A percentile compares a stretch with the other conserved stretches of the same genome.
These are phyloP conservation scores for Kurtzmaniella quercitrusa DNA, from an alignment of 1,139 yeast species.

Conservation along the genomic window DNA sequence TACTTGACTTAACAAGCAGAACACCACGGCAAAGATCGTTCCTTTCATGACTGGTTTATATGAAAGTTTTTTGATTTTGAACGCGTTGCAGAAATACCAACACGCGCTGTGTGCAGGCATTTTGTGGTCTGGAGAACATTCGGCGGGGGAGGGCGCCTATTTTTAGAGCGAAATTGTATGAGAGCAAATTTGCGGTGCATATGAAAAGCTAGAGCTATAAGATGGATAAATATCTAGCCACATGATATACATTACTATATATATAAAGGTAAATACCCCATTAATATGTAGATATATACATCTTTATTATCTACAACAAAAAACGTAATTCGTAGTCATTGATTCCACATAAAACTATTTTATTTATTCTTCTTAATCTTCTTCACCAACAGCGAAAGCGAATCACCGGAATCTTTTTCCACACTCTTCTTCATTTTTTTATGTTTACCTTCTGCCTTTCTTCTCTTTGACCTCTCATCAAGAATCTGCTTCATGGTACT, in stretches of 20 bases:
- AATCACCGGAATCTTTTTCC: slow-evolving; percentile 9
- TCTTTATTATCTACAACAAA: neutral
- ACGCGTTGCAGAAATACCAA: neutral
- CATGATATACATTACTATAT: no score
- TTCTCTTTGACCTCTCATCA: slow-evolving; percentile 67
- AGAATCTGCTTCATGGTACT: slow-evolving; percentile 79
- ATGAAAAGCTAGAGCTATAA: no score
- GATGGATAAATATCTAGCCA: no score
- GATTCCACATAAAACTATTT: no score
- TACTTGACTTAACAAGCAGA: slow-evolving; percentile 5
- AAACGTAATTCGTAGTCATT: no score
- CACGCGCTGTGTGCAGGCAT: neutral
- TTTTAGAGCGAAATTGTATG: neutral
- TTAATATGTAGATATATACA: no score
- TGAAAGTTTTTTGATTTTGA: neutral
- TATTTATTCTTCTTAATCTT: slow-evolving; percentile 33
- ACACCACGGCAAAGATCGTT: neutral
- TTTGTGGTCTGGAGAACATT: neutral
- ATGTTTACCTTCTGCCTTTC: slow-evolving; percentile 17
- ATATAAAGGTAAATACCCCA: no score
- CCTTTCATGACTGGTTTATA: neutral
- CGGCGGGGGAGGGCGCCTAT: neutral
- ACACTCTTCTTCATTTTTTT: slow-evolving; percentile 7
- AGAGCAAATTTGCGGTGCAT: no score
- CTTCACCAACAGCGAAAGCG: slow-evolving; percentile 26